Evolutionary conservation across 768 basidiomycete genomes (phyloP), one percentile per base, ranked within the genome.

Genomic region (Coprinopsis cinerea): DNA sequence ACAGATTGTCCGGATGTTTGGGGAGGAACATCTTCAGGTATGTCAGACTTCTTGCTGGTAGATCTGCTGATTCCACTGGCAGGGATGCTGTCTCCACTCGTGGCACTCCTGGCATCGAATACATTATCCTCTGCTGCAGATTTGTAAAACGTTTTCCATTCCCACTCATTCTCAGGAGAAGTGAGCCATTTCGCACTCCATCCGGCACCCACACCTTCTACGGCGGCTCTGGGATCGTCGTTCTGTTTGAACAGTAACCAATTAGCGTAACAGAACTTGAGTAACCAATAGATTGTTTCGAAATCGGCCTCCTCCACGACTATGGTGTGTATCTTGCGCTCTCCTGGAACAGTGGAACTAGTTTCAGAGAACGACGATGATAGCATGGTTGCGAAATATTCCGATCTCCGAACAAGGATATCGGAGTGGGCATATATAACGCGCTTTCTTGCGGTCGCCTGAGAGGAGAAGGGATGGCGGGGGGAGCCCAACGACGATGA

Each of bases 301-400:
- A 83, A 90, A 51, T 85, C 84, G 5, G 84, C 84, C 61, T 89
- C 87, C 55, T 88, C 82, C 5, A 89, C 81, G n/a, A 85, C 69
- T 43, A 89, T 64, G 1, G 78, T 83, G 59, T 81, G 77, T 0
- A 81, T 55, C 57, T 83, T 80, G 51, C 82, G 67, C 56, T 81
- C 78, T 20, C 74, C 77, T 1, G 67, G 64, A 7, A 62, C 26
- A 26, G 65, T 40, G 22, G 67, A 57, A 1, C 64, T 42, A 44
- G 67, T 81, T 64, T 88, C 87, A n/a, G 78, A 63, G 58, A 89
- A 91, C 0, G 81, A 73, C 0, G 85, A 86, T 18, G 76, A 67
- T 10, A 90, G 72, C 78, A 89, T 84, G 0, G 83, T 85, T 3
- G 79, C 74, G 56, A 89, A 88, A 58, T 89, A 90, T 53, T 88